Base-by-base conservation (phyloP, 2,329 filamentous ascomycete species). In the Huntiella savannae region DNA sequence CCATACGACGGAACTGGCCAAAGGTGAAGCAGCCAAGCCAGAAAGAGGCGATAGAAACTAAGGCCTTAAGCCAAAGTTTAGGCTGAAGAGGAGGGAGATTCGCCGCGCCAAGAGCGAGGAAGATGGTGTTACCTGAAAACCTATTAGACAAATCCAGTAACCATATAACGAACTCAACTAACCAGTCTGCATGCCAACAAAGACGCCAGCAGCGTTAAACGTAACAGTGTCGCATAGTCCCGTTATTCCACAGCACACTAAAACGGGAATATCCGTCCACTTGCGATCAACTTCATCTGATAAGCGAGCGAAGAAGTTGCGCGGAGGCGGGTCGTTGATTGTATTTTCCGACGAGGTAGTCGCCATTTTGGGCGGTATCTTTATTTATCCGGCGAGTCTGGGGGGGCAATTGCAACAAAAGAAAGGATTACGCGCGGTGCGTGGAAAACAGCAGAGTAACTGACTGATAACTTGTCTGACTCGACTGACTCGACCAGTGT, bases 41-140 rank as follows among this genome's bases (percentile, higher is more conserved):
- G 59, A 75, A 75, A 51, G 64, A 62, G 48, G 54, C 57, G 51
- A 75, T 70, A 45, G 73, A 75, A 50, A 65, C 59, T 15, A 70
- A 60, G 2, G 69, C 55, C 13, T 56, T 53, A 33, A 69, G 59
- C 70, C 67, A 74, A 46, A 67, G 71, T 46, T 62, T 62, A 3
- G 69, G 69, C 49, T 70, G 60, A 49, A 61, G 61, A 15, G 62
- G 56, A 3, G 69, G 71, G 40, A 73, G 69, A 28, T 59, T 58
- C 2, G 71, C 67, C 10, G 71, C 68, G 47, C 72, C 73, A 16
- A 78, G 68, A 13, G 70, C 73, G 35, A 78, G 63, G 59, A 77
- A 76, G 53, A 78, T 69, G 7, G 74, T 77, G 58, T 78, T 78
- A 35, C 73, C 73, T 60, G 36, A 28, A 28, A 10, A 28, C 8